These are phyloP conservation scores for Neurospora africana DNA, from an alignment of 495 filamentous ascomycete species.

Conservation along the genomic window DNA sequence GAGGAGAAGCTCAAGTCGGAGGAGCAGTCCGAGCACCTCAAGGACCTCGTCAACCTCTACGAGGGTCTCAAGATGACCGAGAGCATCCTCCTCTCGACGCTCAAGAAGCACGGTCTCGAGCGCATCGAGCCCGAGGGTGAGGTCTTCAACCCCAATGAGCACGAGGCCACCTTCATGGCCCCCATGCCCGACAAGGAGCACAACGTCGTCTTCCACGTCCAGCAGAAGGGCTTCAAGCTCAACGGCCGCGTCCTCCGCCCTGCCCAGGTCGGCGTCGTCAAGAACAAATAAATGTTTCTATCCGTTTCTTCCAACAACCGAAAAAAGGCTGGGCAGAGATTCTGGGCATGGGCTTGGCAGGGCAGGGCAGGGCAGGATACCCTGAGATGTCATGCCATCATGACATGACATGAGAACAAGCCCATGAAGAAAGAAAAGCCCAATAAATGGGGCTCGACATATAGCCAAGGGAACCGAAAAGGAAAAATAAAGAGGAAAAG, in stretches of 20 bases:
- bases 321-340: conserved; percentile 1
- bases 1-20: conserved; percentile 51
- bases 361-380: neutral
- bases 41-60: conserved; percentile 70
- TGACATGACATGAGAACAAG: neutral
- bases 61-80: conserved; percentile 93
- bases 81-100: conserved; percentile 71
- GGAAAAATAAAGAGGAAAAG: neutral
- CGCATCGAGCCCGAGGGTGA: conserved; percentile 70
- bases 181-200: conserved; percentile 76
- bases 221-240: conserved; percentile 88
- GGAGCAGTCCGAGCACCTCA: conserved; percentile 43
- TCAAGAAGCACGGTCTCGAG: conserved; percentile 89
- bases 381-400: neutral
- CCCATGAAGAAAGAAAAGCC: neutral
- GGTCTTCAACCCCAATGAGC: conserved; percentile 88
- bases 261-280: conserved; percentile 90
- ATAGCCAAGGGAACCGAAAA: neutral
- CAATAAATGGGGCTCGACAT: neutral
- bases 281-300: conserved; percentile 31
- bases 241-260: conserved; percentile 86
- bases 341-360: neutral
- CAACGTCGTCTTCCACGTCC: conserved; percentile 79
- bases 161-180: conserved; percentile 92
- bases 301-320: neutral